These are phyloP conservation scores for Auxenochlorella pyrenoidosa DNA, from an alignment of 139 green algal genomes.

Conservation along the genomic window DNA sequence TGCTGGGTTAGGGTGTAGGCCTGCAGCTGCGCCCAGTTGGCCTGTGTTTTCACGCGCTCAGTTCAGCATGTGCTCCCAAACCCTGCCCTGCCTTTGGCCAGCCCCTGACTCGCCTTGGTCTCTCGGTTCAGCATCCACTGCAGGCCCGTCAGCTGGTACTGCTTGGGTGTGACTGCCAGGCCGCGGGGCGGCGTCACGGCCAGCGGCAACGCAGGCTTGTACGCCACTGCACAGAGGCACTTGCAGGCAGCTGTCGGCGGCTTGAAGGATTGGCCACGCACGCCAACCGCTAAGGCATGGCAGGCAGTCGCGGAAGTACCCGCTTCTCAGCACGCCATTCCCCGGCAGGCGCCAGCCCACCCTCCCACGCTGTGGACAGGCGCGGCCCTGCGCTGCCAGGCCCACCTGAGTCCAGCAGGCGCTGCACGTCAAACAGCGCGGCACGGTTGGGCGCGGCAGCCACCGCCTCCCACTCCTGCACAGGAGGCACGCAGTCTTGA, in stretches of 20 bases:
- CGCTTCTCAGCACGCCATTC: no score
- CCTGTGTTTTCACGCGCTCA: neutral
- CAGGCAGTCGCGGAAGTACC: no score
- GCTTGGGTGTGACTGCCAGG: constrained; percentile 53
- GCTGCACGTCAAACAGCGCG: constrained; percentile 22
- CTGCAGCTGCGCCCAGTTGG: neutral
- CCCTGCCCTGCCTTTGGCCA: neutral
- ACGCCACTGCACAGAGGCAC: neutral
- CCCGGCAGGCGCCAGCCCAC: no score
- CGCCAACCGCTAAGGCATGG: no score
- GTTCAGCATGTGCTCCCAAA: neutral
- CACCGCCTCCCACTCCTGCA: neutral
- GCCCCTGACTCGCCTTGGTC: neutral
- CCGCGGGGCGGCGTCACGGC: neutral
- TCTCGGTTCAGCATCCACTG: constrained; percentile 72
- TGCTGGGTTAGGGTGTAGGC: no score
- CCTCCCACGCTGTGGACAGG: neutral
- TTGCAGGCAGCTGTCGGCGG: neutral
- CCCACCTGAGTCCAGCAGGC: constrained; percentile 45
- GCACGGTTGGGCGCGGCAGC: neutral
- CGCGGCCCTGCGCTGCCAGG: neutral
- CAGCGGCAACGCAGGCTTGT: neutral
- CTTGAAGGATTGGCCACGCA: no score
- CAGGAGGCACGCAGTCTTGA: no score
- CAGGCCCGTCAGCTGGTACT: constrained; percentile 68